Evolutionary conservation across 108 stramenopile species (phyloP), one percentile per base, ranked within the genome.

Genomic region (Cylindrotheca fusiformis): DNA sequence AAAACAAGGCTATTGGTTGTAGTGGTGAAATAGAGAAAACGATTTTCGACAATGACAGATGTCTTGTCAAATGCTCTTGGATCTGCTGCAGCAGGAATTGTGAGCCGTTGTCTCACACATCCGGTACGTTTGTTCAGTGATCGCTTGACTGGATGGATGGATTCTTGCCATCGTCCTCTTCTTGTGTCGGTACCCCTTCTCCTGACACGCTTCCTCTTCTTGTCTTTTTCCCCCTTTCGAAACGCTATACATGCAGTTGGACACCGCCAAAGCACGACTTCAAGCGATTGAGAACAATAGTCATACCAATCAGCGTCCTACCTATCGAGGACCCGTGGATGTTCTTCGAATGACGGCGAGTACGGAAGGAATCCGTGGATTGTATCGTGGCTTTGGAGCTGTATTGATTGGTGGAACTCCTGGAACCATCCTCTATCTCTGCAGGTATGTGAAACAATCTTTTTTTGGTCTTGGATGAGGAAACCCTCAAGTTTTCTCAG

Each of bases 331-430:
- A 50, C 79, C 90, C 10, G 5, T 81, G 21, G 85, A 96, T 76
- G 90, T 70, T 8, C 54, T 94, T 36, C 18, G 58, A 32, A 48
- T 59, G 51, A 89, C 91, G 4, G 83, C 69, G 57, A 71, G 72
- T n/a, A 41, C 63, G 0, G 96, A 97, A 74, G 97, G 98, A 19
- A n/a, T 97, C 1, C 67, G 67, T 4, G 96, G 94, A 0, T 71
- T 98, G 19, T 99, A 98, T 67, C 78, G 95, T 26, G 99, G 99
- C 1, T 80, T 98, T 60, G 92, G 90, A 21, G 88, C 96, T 21
- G 88, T 92, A 14, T 60, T 95, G 27, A 55, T 95, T 1, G 95
- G 93, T 3, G 95, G 95, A 17, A 95, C 93, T n/a, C 97, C 97
- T 4, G 99, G 93, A 2, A 93, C 92, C 17, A 78, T 90, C 44